Evolutionary conservation across 164 flowering plant species (phyloP).

Genomic region (Brasenia schreberi): DNA sequence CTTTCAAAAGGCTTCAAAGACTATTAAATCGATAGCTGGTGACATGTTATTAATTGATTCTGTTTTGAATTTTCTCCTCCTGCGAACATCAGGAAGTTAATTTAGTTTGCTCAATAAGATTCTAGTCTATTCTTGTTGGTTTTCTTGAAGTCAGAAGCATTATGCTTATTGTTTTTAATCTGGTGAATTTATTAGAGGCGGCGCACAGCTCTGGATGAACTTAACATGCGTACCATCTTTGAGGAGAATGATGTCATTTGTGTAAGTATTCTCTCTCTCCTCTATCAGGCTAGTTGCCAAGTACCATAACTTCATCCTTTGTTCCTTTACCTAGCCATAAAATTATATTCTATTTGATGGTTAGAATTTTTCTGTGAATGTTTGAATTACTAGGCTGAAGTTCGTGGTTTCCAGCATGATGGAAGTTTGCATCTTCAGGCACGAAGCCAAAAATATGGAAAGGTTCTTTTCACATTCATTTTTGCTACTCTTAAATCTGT

Average conservation of each 20-base stretch:
- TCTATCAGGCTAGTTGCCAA: too few relatives aligned
- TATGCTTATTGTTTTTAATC: background rate
- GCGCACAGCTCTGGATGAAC: constrained; percentile 88
- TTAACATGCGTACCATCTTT: constrained; percentile 92
- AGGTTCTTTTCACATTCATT: constrained; percentile 29
- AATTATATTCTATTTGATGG: too few relatives aligned
- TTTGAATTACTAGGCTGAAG: constrained; percentile 61
- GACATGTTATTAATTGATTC: too few relatives aligned
- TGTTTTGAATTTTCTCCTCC: too few relatives aligned
- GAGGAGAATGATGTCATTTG: constrained; percentile 89
- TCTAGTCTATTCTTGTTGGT: too few relatives aligned
- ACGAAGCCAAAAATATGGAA: constrained; percentile 97
- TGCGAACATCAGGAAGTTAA: too few relatives aligned
- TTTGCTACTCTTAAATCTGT: background rate
- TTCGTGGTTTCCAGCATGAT: constrained; percentile 82
- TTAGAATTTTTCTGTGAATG: background rate
- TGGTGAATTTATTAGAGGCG: constrained; percentile 53
- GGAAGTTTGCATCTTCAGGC: constrained; percentile 93
- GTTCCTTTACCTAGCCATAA: too few relatives aligned
- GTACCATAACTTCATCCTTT: too few relatives aligned
- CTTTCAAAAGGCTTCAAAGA: too few relatives aligned
- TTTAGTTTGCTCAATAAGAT: too few relatives aligned
- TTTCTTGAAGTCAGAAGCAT: background rate
- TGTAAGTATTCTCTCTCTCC: constrained; percentile 38
- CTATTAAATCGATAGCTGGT: too few relatives aligned